Conservation (phyloP, 1,139 yeast genomes). For the Hansenula lynferdii region DNA sequence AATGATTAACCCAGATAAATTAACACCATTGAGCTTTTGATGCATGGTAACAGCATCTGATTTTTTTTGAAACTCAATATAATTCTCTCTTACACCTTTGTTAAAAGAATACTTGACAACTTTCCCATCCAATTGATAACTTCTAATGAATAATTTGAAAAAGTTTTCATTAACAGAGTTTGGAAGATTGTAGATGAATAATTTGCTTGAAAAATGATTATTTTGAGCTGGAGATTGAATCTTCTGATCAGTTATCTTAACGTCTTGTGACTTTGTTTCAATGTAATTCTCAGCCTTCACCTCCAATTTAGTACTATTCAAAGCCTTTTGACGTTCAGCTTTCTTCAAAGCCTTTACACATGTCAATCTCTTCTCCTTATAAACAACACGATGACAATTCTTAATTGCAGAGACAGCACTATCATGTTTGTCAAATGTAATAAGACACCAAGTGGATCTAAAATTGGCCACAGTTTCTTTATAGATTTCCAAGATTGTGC, state of each 20-base stretch:
- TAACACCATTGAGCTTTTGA: conserved; percentile 21
- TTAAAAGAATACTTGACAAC: conserved; percentile 15
- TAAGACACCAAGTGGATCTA: conserved; percentile 41
- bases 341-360: conserved; percentile 28
- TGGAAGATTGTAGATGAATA: conserved; percentile 21
- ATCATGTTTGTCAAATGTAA: conserved; percentile 32
- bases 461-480: conserved; percentile 31
- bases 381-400: conserved; percentile 23
- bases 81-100: conserved; percentile 9
- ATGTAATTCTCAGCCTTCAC: no score
- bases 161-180: conserved; percentile 21
- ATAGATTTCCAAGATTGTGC: conserved; percentile 36
- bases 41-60: conserved; percentile 16
- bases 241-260: no score
- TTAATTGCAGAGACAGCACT: conserved; percentile 27
- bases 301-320: no score
- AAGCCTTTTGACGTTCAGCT: conserved; percentile 11
- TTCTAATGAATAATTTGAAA: conserved; percentile 20
- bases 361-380: conserved; percentile 23
- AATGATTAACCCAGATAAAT: conserved; percentile 14
- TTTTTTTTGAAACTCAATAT: conserved; percentile 20
- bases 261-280: no score
- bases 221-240: no score
- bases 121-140: conserved; percentile 16
- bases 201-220: no score